Conservation (phyloP, 2,329 filamentous ascomycete genomes). For the Chalaropsis ovoidea region DNA sequence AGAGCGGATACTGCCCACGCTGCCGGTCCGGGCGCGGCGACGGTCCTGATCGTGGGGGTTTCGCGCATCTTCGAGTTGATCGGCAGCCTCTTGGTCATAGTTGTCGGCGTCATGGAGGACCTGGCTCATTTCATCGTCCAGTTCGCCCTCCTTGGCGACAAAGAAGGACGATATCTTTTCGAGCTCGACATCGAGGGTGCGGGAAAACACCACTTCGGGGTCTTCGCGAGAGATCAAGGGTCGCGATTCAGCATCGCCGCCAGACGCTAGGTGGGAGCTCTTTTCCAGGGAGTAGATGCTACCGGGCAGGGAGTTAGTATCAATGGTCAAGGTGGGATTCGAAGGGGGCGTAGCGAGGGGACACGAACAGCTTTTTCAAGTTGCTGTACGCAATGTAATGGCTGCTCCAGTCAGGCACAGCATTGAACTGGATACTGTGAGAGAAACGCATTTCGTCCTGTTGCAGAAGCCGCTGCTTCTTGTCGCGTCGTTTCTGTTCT, state of each 20-base stretch:
- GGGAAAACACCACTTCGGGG: slow-evolving; percentile 70
- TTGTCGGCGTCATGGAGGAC: slow-evolving; percentile 63
- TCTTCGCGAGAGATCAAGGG: slow-evolving; percentile 67
- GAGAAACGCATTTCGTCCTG: slow-evolving; percentile 98
- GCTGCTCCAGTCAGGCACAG: slow-evolving; percentile 97
- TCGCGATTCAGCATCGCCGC: slow-evolving; percentile 68
- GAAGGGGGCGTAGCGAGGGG: not conserved
- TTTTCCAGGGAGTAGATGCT: slow-evolving; percentile 96
- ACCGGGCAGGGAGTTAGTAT: slow-evolving; percentile 10
- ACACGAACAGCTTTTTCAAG: slow-evolving; percentile 84
- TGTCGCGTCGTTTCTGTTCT: slow-evolving; percentile 45
- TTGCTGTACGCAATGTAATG: slow-evolving; percentile 98
- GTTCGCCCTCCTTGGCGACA: slow-evolving; percentile 75
- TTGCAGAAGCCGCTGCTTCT: slow-evolving; percentile 60
- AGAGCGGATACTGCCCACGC: slow-evolving; percentile 38
- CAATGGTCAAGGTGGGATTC: not conserved
- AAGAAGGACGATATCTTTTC: slow-evolving; percentile 94
- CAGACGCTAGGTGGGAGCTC: slow-evolving; percentile 45
- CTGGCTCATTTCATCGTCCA: slow-evolving; percentile 68
- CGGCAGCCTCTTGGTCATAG: slow-evolving; percentile 52
- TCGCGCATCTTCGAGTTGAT: slow-evolving; percentile 33
- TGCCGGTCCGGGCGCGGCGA: slow-evolving; percentile 30
- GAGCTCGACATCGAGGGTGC: slow-evolving; percentile 74
- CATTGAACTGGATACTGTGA: slow-evolving; percentile 98
- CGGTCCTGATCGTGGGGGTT: slow-evolving; percentile 27